Percentiles rank a stretch among this genome's conserved stretches.
Conservation (phyloP, 1,284 basidiomycete species). For the Cutaneotrichosporon arboriforme region DNA sequence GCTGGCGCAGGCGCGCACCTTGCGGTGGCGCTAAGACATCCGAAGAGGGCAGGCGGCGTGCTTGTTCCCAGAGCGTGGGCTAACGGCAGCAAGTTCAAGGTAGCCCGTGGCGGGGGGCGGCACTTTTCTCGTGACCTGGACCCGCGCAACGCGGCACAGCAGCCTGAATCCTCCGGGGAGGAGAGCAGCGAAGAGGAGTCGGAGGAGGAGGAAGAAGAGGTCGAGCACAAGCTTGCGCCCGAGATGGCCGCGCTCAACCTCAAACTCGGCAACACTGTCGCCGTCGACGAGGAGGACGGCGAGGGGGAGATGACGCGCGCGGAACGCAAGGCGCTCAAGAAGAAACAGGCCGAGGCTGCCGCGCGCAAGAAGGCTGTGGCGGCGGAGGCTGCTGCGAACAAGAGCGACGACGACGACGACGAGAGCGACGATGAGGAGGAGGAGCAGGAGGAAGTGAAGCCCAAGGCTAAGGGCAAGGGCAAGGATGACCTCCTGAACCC, state of each 20-base stretch:
- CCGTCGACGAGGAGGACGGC: constrained; percentile 35
- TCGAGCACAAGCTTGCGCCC: constrained; percentile 35
- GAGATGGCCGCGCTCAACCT: constrained; percentile 45
- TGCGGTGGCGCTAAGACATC: too few relatives aligned
- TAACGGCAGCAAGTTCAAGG: constrained; percentile 62
- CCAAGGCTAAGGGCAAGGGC: constrained; percentile 52
- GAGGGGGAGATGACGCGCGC: constrained; percentile 57
- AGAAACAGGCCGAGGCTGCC: constrained; percentile 53
- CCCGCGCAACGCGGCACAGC: constrained; percentile 24
- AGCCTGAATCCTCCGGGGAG: constrained; percentile 21
- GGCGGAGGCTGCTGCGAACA: constrained; percentile 44
- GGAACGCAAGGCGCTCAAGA: constrained; percentile 67
- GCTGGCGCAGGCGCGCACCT: too few relatives aligned
- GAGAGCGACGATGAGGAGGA: constrained; percentile 53
- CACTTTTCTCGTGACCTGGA: constrained; percentile 60
- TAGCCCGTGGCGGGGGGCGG: constrained; percentile 78
- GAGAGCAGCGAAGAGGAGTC: constrained; percentile 33
- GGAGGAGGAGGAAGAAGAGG: constrained; percentile 27
- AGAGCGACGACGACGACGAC: constrained; percentile 26
- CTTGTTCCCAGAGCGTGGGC: too few relatives aligned
- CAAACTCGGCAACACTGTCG: constrained; percentile 45
- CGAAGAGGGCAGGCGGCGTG: too few relatives aligned
- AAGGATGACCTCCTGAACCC: constrained; percentile 33
- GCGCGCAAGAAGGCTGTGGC: constrained; percentile 42
- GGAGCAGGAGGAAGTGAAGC: too few relatives aligned